Conservation (phyloP, 352 stramenopile species). For the Phytophthora pseudosyringae region DNA sequence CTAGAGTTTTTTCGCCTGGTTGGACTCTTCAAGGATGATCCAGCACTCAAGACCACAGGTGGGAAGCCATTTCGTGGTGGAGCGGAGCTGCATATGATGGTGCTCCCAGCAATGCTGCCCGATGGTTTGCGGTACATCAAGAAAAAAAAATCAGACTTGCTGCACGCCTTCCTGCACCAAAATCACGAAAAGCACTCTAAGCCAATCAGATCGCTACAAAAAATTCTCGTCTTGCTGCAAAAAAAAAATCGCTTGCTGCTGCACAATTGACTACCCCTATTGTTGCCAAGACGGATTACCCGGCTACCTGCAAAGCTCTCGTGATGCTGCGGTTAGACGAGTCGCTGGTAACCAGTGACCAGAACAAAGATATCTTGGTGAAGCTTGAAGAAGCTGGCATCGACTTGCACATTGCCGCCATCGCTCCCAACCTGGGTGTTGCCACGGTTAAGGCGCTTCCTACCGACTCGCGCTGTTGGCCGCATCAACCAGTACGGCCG, state of each 20-base stretch:
- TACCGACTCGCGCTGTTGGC: slow-evolving; percentile 87
- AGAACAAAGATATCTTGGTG: slow-evolving; percentile 80
- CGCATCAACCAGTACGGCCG: slow-evolving; percentile 97
- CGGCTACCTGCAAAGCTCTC: slow-evolving; percentile 97
- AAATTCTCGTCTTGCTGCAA: too few species aligned
- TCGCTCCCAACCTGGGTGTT: slow-evolving; percentile 78
- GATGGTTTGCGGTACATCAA: too few species aligned
- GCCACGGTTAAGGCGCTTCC: slow-evolving; percentile 69
- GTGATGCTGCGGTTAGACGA: slow-evolving; percentile 97
- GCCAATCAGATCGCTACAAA: too few species aligned
- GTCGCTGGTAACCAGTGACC: slow-evolving; percentile 73
- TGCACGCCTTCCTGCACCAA: too few species aligned
- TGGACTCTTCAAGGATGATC: not conserved
- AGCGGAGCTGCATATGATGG: slow-evolving; percentile 1
- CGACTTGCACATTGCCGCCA: slow-evolving; percentile 92
- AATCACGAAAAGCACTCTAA: too few species aligned
- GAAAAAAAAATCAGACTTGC: too few species aligned
- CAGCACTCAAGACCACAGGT: not conserved
- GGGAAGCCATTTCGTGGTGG: slow-evolving; percentile 9
- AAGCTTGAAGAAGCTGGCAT: slow-evolving; percentile 91
- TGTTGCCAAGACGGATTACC: slow-evolving; percentile 98
- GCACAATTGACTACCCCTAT: too few species aligned
- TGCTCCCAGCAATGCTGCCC: too few species aligned
- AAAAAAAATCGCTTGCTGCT: too few species aligned
- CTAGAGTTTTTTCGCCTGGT: slow-evolving; percentile 10